Base-by-base conservation (phyloP, 495 filamentous ascomycete species). In the Daldinia decipiens region DNA sequence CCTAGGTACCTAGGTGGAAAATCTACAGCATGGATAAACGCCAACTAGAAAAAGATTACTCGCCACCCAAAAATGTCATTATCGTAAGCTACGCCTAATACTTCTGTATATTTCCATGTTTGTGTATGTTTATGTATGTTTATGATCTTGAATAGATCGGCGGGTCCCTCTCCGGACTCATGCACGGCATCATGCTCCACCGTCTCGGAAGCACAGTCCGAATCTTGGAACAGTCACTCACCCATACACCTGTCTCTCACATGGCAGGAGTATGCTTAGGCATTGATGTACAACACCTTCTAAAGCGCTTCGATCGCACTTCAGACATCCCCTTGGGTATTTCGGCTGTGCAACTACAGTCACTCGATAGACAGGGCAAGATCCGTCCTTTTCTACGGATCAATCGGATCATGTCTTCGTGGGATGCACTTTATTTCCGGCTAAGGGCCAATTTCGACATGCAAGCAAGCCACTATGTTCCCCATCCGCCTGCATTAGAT, bases 141-240 rank as follows among this genome's bases (percentile, higher is more conserved):
- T 21, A 47, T 47, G 9, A 21, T 8, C 9, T 24, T 4, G 43
- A 21, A 21, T 47, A 47, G 43, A 21, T 47, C 9, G 43, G 43
- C 17, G 43, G 43, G 17, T 47, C 43, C 7, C 17, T 47, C 9
- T 47, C 43, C 43, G 43, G 43, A 24, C 43, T 47, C 7, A 47
- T 47, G 43, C 43, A 47, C 17, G 43, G 43, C 43, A 47, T 47
- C 8, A 24, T 47, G 43, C 43, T 47, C 17, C 43, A 47, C 43
- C 17, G 19, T 47, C 17, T 47, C 17, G 43, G 43, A 47, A 47
- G 17, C 17, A 47, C 43, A 47, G 43, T 47, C 43, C 43, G 43
- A 11, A 7, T 47, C 7, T 7, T 47, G 7, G 43, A 47, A 19
- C 43, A 47, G 11, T 47, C 43, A 8, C 43, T 47, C 9, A 24